Base-by-base conservation (phyloP, 148 eudicot species). In the Arbutus unedo region DNA sequence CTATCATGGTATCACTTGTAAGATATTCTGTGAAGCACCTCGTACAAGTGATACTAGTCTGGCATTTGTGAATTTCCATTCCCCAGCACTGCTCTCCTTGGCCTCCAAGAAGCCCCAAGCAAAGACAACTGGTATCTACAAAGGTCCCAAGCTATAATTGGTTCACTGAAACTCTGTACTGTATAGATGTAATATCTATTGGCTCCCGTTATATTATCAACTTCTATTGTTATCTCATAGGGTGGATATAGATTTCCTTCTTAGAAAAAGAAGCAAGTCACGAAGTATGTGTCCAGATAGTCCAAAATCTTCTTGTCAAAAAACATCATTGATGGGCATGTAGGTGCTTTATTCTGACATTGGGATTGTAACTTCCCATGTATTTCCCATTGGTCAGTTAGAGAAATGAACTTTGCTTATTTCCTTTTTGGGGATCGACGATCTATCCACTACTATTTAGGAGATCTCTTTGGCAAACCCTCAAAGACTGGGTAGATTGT, bases 61-160 rank as follows among this genome's bases (percentile, higher is more conserved):
- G 47, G 21, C 48, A 16, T 43, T 15, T 55, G 60, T 55, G 67
- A 78, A 55, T 57, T 57, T 8, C 31, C 18, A 78, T 78, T 55
- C 38, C 50, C 25, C 48, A 38, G 19, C n/a, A 23, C 45, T 4
- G 2, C 19, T 41, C 67, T 56, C 25, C 50, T 56, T 41, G 25
- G 25, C 18, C 2, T 14, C 67, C 60, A 53, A 76, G 60, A 50
- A 76, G 55, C 57, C 56, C 49, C 56, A 21, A 21, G 41, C 56
- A 75, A 75, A 75, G 14, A 53, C 25, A 48, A 19, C 48, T 16
- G 51, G 51, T 4, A 74, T 31, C 59, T 50, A 9, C 78, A 75
- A 49, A 75, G 1, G 55, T 75, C 59, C 43, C 78, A 9, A 51
- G 57, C 78, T 75, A 75, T 50, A 23, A 23, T 44, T 51, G 78